Conservation (phyloP, 2,329 filamentous ascomycete species). For the Monosporascus sp. region DNA sequence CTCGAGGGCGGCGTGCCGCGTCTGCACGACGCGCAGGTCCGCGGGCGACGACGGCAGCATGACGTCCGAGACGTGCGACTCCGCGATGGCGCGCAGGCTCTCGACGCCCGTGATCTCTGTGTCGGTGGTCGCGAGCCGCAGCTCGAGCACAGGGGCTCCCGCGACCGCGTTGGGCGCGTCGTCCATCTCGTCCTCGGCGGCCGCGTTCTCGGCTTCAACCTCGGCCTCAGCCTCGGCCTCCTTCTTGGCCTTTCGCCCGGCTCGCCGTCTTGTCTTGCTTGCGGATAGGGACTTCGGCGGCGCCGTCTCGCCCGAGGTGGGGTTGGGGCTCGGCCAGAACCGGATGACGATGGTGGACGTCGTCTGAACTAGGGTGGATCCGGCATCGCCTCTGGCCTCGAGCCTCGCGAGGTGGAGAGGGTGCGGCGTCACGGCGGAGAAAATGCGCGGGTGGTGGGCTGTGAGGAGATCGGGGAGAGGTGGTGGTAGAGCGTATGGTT, state of each 20-base stretch:
- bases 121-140: slow-evolving; percentile 30
- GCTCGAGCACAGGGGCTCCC: slow-evolving; percentile 29
- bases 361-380: slow-evolving; percentile 13
- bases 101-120: slow-evolving; percentile 25
- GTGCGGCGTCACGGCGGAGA: slow-evolving; percentile 43
- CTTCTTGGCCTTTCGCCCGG: slow-evolving; percentile 1
- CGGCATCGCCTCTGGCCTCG: slow-evolving; percentile 11
- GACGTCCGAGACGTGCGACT: slow-evolving; percentile 35
- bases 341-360: slow-evolving; percentile 37
- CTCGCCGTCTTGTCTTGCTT: too few species aligned
- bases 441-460: slow-evolving; percentile 26
- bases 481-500: slow-evolving; percentile 3
- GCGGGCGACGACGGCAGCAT: slow-evolving; percentile 40
- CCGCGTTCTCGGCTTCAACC: slow-evolving; percentile 1
- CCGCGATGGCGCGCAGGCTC: slow-evolving; percentile 33
- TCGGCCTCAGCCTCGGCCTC: slow-evolving; percentile 21
- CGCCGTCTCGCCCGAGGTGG: background rate
- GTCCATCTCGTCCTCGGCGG: slow-evolving; percentile 9
- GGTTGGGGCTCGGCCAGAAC: slow-evolving; percentile 32
- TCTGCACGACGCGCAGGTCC: slow-evolving; percentile 43
- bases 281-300: background rate
- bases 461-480: slow-evolving; percentile 10
- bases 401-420: slow-evolving; percentile 36
- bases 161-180: slow-evolving; percentile 12
- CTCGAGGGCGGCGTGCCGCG: slow-evolving; percentile 25